A percentile compares a stretch with the other conserved stretches of the same genome.
Evolutionary conservation across 2,329 filamentous ascomycete genomes (phyloP).

Genomic region (Ophiostoma sp.): DNA sequence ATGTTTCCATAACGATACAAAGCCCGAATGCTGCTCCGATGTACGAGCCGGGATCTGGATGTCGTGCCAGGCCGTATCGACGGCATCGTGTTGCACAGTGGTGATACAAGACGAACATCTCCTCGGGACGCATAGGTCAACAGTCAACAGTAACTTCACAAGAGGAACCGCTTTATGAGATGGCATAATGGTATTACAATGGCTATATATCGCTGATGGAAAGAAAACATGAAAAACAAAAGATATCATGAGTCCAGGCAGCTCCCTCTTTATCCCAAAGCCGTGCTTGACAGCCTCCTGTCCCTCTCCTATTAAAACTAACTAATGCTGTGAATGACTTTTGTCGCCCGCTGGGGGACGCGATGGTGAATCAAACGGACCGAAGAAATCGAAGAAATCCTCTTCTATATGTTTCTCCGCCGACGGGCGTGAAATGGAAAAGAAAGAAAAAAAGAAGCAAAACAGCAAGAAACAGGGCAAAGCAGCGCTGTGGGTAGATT

Average conservation of each 20-base stretch:
- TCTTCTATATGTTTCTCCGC: neutral
- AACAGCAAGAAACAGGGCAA: neutral
- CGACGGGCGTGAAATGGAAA: neutral
- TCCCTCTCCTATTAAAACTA: constrained; percentile 1
- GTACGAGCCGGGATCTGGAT: neutral
- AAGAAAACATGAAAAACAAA: too few relatives aligned
- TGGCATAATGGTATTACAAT: neutral
- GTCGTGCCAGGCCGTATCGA: neutral
- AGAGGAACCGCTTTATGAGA: too few relatives aligned
- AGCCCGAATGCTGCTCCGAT: neutral
- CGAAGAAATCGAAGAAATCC: neutral
- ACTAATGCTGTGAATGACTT: neutral
- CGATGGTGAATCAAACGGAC: neutral
- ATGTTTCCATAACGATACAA: neutral
- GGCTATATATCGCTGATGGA: too few relatives aligned
- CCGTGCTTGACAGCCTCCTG: neutral
- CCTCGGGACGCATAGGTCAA: neutral
- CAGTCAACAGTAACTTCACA: neutral
- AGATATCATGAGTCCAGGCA: too few relatives aligned
- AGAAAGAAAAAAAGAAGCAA: neutral
- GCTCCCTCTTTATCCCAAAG: too few relatives aligned
- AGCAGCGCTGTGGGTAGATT: constrained; percentile 7
- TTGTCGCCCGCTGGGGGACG: neutral
- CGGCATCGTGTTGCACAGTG: neutral
- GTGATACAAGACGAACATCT: neutral